Percentiles rank a stretch among this genome's conserved stretches.
Conservation (phyloP, 1,139 yeast species). For the Blastobotrys buckinghamii region DNA sequence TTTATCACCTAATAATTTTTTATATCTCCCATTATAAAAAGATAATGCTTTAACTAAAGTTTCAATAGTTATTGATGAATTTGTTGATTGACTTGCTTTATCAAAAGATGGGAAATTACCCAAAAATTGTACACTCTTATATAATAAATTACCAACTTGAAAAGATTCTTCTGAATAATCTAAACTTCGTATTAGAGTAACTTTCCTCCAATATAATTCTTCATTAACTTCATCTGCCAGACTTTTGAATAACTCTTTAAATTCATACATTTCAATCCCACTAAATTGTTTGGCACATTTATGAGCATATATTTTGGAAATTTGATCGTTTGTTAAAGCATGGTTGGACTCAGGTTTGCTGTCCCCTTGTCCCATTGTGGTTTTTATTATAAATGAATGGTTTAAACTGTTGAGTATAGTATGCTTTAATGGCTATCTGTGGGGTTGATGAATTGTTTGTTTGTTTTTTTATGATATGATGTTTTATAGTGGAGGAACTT, state of each 20-base stretch:
- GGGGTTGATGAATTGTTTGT: too few relatives aligned
- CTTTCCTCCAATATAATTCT: conserved; percentile 29
- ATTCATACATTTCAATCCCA: conserved; percentile 38
- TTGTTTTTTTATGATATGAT: too few relatives aligned
- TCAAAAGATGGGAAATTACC: conserved; percentile 40
- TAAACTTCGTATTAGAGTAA: conserved; percentile 26
- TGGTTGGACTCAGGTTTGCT: conserved; percentile 7
- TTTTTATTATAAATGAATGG: neutral
- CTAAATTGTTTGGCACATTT: conserved; percentile 34
- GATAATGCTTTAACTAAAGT: conserved; percentile 42
- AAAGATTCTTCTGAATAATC: conserved; percentile 28
- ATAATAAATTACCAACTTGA: conserved; percentile 31
- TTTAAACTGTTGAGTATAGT: too few relatives aligned
- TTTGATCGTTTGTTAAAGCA: conserved; percentile 27
- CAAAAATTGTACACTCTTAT: conserved; percentile 33
- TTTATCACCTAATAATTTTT: conserved; percentile 31
- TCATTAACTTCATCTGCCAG: conserved; percentile 27
- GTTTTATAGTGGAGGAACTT: too few relatives aligned
- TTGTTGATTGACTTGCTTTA: conserved; percentile 30
- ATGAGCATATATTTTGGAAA: conserved; percentile 33
- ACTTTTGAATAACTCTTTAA: conserved; percentile 28
- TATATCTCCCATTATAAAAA: conserved; percentile 34
- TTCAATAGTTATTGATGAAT: conserved; percentile 34
- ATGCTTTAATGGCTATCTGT: too few relatives aligned
- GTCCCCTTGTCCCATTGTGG: conserved; percentile 11